phyloP scores from a whole-genome alignment of 345 rosid species.

The Salix udensis region DNA sequence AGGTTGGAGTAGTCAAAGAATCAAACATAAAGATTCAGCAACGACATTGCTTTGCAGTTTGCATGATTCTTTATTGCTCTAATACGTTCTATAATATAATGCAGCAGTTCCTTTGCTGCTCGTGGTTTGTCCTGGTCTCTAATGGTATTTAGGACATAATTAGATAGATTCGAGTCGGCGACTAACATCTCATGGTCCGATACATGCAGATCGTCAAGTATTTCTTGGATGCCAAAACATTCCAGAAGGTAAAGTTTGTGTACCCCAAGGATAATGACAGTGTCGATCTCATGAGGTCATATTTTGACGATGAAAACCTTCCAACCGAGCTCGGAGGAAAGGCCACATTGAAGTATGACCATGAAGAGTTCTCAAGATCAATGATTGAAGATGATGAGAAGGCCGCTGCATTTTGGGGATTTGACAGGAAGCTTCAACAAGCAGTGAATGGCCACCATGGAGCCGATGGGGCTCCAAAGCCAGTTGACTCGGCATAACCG shows the following conservation, averaged over 20 bases:
- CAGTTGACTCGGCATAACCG: constrained; percentile 27
- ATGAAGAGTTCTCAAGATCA: constrained; percentile 73
- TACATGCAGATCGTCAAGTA: constrained; percentile 71
- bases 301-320: constrained; percentile 75
- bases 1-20: too few species aligned
- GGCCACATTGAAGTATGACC: constrained; percentile 64
- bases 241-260: constrained; percentile 84
- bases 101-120: too few species aligned
- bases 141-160: too few species aligned
- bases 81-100: too few species aligned
- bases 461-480: constrained; percentile 64
- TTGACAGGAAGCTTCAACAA: constrained; percentile 35
- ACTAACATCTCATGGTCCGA: not conserved
- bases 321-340: constrained; percentile 84
- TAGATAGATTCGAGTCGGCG: too few species aligned
- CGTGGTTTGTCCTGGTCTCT: too few species aligned
- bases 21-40: too few species aligned
- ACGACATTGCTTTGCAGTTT: too few species aligned
- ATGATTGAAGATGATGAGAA: constrained; percentile 75
- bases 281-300: constrained; percentile 66
- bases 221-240: constrained; percentile 80
- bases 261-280: constrained; percentile 83
- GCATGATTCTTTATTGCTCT: too few species aligned
- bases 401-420: constrained; percentile 59
- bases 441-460: constrained; percentile 36